Evolutionary conservation across 306 rosid genomes (phyloP).

Genomic region (Malus fusca): DNA sequence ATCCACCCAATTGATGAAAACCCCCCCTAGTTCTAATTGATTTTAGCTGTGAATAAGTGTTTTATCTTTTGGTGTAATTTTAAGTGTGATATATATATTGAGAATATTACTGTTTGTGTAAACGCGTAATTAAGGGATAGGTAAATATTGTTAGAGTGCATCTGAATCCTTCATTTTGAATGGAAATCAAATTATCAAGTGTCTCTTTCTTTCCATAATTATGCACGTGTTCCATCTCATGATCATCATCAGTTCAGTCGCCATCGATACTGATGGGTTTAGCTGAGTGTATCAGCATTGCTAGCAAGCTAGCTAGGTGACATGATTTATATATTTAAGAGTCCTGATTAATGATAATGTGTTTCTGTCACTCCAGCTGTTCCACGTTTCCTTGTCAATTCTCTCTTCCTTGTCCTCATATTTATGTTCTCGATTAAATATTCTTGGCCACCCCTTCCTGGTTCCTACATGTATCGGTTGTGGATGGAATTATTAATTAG

Average conservation of each 20-base stretch:
- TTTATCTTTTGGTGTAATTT: no score
- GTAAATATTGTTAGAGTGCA: background rate
- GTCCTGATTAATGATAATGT: background rate
- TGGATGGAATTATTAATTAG: no score
- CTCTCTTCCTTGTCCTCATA: background rate
- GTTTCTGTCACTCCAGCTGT: conserved; percentile 7
- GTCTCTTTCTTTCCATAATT: conserved; percentile 9
- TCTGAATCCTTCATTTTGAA: background rate
- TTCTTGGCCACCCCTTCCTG: background rate
- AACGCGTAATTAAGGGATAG: background rate
- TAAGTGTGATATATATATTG: no score
- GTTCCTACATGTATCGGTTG: background rate
- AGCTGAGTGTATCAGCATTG: background rate
- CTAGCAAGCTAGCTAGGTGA: background rate
- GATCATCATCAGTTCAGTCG: background rate
- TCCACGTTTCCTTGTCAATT: background rate
- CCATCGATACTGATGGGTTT: conserved; percentile 2
- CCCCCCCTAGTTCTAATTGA: no score
- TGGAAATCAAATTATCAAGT: background rate
- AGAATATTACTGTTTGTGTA: background rate
- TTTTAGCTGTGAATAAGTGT: no score
- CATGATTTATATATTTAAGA: background rate
- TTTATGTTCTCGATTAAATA: background rate
- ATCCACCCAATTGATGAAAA: no score
- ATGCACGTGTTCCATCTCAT: conserved; percentile 8